phyloP scores from a whole-genome alignment of 1,284 basidiomycete species.

The Ganoderma lingzhi region DNA sequence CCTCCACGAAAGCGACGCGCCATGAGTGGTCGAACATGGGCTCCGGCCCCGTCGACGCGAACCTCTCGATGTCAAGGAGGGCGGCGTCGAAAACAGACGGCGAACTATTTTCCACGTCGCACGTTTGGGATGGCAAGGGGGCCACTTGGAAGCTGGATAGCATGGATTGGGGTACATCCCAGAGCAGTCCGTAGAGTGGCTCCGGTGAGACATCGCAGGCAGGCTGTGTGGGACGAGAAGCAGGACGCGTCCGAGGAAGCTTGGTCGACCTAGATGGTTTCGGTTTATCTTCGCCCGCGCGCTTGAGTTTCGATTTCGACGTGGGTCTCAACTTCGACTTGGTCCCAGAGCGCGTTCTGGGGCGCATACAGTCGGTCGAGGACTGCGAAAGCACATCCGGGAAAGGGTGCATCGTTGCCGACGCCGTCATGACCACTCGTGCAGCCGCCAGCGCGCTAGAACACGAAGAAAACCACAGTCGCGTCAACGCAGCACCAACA shows the following conservation, averaged over 20 bases:
- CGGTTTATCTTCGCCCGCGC: background rate
- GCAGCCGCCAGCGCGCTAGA: background rate
- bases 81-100: background rate
- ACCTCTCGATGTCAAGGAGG: background rate
- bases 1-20: slow-evolving; percentile 20
- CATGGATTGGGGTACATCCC: slow-evolving; percentile 28
- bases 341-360: slow-evolving; percentile 17
- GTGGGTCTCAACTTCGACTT: slow-evolving; percentile 12
- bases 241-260: slow-evolving; percentile 12
- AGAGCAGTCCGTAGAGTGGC: slow-evolving; percentile 9
- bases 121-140: slow-evolving; percentile 11
- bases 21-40: slow-evolving; percentile 31
- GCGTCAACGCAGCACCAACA: background rate
- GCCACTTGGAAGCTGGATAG: slow-evolving; percentile 23
- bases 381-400: background rate
- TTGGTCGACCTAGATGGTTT: slow-evolving; percentile 15
- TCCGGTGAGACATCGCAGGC: background rate
- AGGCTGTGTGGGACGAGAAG: background rate
- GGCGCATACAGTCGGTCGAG: slow-evolving; percentile 20
- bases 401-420: background rate
- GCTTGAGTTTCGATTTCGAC: slow-evolving; percentile 22
- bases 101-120: background rate
- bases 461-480: background rate
- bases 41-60: slow-evolving; percentile 20
- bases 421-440: background rate